Base-by-base conservation (phyloP, 225 moss, liverwort and hornwort genomes). In the Marchantia paleacea region DNA sequence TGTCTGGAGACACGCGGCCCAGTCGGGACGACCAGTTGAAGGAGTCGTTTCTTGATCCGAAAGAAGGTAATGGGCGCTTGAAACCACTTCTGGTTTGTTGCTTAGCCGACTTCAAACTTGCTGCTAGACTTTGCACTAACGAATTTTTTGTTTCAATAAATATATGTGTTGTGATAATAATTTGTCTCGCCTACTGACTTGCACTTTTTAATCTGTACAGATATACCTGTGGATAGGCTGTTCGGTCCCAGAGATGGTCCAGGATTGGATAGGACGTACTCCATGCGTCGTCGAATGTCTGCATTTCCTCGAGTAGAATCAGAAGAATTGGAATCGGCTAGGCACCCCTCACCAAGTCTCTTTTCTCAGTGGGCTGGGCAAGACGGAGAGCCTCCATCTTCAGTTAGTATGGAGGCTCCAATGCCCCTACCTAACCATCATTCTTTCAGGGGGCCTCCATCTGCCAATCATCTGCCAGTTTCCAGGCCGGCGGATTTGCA, bases 221-320 rank as follows among this genome's bases (percentile, higher is more conserved):
- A 89, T 69, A 72, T 87, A 18, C 69, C 90, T 60, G 85, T 83
- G 19, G 94, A 92, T 55, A 94, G 80, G 79, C 77, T 87, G 7
- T 87, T 82, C 76, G 87, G 87, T 72, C 89, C 81, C 70, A 75
- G 66, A 52, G 95, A 92, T 76, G 88, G 82, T 55, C 85, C 86
- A 26, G 88, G 81, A 22, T 62, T 81, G 58, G 97, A 99, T 67
- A 88, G 87, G 62, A 55, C 88, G 24, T 92, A 80, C 64, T 91
- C 91, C 30, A 64, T 85, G 71, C 86, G 97, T 55, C 91, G 91
- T 19, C 90, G 93, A 26, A 93, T 95, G 97, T 89, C 95, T 28
- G 93, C 93, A 16, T 99, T 99, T 85, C 93, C 97, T 66, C 89
- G 87, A 50, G 89, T 89, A 58, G 95, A 99, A 82, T 66, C 91